Base-by-base conservation (phyloP, 257 asterid genomes). In the Solanum peruvianum region DNA sequence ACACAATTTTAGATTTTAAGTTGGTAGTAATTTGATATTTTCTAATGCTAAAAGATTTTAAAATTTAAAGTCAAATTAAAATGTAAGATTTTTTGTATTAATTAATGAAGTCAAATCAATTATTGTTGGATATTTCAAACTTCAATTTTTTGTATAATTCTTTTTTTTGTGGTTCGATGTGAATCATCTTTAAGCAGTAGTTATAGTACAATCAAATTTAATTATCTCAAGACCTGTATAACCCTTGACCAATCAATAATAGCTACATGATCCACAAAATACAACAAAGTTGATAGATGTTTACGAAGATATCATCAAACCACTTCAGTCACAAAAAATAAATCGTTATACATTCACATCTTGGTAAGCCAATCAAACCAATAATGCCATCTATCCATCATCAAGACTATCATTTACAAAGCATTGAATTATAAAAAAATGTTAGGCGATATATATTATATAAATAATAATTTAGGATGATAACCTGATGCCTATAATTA, bases 401-500 rank as follows among this genome's bases (percentile, higher is more conserved):
- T n/a, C 70, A 10, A 62, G 31, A 11, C 14, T 56, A 56, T 18
- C 23, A 62, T 66, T 25, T 66, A 25, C 73, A 11, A 66, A 4
- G 73, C 1, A 66, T 25, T 66, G 73, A 66, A 66, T 71, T 21
- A 18, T 33, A 33, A 33, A 70, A 71, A 72, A 60, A 0, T 49
- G 29, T 49, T 49, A 16, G 23, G 23, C 23, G 9, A 42, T 42
- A 6, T 14, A 60, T 60, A 60, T 60, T 9, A 21, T 41, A 25
- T 27, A 78, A 77, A 2, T 3, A 25, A 25, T 37, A 10, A 15
- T n/a, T 9, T 8, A 45, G 84, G 62, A 77, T 78, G 64, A 44
- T 90, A 82, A 97, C 99, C 98, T 56, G 66, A 20, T 56, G 66
- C 84, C 99, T 92, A 91, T 96, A 96, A 91, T 97, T 97, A 96